These are phyloP conservation scores for Globisporangium takayamanum DNA, from an alignment of 352 stramenopile genomes.

Conservation along the genomic window DNA sequence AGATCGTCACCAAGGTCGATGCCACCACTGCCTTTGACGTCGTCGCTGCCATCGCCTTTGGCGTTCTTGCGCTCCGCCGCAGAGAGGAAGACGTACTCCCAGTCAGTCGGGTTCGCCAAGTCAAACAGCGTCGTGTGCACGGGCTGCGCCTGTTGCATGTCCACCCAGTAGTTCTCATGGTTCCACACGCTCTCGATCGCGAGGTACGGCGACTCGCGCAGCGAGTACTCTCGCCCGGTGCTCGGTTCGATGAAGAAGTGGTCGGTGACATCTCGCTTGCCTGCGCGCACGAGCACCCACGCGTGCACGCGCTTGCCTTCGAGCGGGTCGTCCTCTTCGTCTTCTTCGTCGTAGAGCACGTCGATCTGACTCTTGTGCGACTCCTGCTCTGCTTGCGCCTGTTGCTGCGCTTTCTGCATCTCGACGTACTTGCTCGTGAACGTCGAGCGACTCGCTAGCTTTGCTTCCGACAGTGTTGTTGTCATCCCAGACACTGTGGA, in stretches of 20 bases:
- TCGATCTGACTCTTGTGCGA: slow-evolving; percentile 36
- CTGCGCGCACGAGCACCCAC: slow-evolving; percentile 90
- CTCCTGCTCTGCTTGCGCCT: slow-evolving; percentile 30
- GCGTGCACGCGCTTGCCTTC: slow-evolving; percentile 76
- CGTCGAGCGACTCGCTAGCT: slow-evolving; percentile 44
- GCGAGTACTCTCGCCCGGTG: slow-evolving; percentile 81
- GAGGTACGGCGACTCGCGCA: slow-evolving; percentile 79
- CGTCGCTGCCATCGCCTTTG: slow-evolving; percentile 36
- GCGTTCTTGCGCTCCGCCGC: slow-evolving; percentile 50
- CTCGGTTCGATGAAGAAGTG: slow-evolving; percentile 91
- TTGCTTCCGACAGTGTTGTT: slow-evolving; percentile 18
- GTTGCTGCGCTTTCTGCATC: slow-evolving; percentile 37
- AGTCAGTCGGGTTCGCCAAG: slow-evolving; percentile 77
- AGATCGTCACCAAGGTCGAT: slow-evolving; percentile 54
- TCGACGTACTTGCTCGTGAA: slow-evolving; percentile 68
- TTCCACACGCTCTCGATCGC: slow-evolving; percentile 90
- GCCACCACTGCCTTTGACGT: slow-evolving; percentile 28
- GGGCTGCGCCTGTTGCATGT: slow-evolving; percentile 83
- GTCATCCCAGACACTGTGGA: neutral
- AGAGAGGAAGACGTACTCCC: slow-evolving; percentile 91
- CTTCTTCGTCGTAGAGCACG: slow-evolving; percentile 48
- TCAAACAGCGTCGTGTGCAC: slow-evolving; percentile 75
- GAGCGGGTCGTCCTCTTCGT: slow-evolving; percentile 67
- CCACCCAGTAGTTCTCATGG: slow-evolving; percentile 94
- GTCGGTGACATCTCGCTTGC: slow-evolving; percentile 82